Evolutionary conservation across 768 basidiomycete species (phyloP).

Genomic region (Mycena leptocephala): DNA sequence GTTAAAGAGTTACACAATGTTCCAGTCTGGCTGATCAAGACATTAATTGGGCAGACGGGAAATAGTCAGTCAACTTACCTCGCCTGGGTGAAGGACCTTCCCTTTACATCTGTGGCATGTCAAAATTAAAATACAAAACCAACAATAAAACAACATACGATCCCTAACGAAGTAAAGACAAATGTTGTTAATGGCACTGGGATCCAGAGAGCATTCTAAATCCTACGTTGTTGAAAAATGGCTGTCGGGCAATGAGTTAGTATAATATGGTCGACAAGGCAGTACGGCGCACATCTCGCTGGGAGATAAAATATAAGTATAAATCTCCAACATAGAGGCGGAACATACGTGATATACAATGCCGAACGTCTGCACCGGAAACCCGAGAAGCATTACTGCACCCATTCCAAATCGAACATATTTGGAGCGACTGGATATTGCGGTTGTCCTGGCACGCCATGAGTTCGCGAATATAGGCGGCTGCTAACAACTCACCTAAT

Average conservation of each 20-base stretch:
- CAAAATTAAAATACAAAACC: neutral
- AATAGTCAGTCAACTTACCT: constrained; percentile 1
- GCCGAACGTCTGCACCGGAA: constrained; percentile 29
- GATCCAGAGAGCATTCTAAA: neutral
- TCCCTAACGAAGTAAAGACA: neutral
- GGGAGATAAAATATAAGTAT: neutral
- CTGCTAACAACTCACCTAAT: neutral
- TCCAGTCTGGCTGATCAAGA: constrained; percentile 22
- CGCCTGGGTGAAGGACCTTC: constrained; percentile 2
- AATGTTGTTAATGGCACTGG: neutral
- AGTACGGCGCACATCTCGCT: constrained; percentile 29
- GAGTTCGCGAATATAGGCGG: neutral
- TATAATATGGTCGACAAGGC: too few species aligned
- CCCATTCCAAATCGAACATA: constrained; percentile 21
- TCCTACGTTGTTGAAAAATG: constrained; percentile 7
- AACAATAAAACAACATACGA: neutral
- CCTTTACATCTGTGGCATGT: constrained; percentile 12
- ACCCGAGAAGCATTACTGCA: constrained; percentile 7
- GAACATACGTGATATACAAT: constrained; percentile 27
- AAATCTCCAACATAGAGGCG: too few species aligned
- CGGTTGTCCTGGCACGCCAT: neutral
- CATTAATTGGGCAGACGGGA: neutral
- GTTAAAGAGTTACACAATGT: constrained; percentile 3
- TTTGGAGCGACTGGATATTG: constrained; percentile 21
- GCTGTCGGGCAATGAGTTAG: neutral